Evolutionary conservation across 2,329 filamentous ascomycete genomes (phyloP).

Genomic region (Fusarium stilboides): DNA sequence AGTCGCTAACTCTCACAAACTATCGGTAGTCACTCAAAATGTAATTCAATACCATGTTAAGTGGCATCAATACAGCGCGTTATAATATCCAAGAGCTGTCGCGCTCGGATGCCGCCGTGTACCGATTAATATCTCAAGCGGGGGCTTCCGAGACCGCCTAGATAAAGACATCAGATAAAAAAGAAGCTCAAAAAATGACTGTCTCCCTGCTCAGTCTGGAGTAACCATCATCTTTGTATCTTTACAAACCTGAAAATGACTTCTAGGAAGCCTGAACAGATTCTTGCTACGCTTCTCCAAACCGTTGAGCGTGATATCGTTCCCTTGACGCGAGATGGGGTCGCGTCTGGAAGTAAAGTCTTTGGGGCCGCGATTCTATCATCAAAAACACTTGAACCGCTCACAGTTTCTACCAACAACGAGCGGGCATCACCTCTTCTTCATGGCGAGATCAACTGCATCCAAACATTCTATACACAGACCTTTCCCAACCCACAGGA

Average conservation of each 20-base stretch:
- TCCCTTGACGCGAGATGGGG: constrained; percentile 65
- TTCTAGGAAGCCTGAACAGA: constrained; percentile 22
- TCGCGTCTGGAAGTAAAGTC: constrained; percentile 68
- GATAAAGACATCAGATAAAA: constrained; percentile 18
- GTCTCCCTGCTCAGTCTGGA: too few species aligned
- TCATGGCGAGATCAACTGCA: constrained; percentile 74
- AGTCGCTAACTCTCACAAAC: too few species aligned
- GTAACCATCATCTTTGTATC: accelerated
- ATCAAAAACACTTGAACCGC: constrained; percentile 57
- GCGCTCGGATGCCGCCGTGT: constrained; percentile 15
- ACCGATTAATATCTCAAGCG: constrained; percentile 15
- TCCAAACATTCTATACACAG: constrained; percentile 68
- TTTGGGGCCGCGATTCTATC: constrained; percentile 71
- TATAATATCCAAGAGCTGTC: too few species aligned
- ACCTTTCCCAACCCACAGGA: constrained; percentile 53
- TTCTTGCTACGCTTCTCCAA: constrained; percentile 60
- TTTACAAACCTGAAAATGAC: constrained; percentile 3
- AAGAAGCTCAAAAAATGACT: neutral
- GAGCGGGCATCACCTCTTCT: constrained; percentile 68
- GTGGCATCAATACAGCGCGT: too few species aligned
- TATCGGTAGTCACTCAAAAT: too few species aligned
- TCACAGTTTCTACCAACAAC: constrained; percentile 70
- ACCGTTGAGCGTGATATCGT: constrained; percentile 64
- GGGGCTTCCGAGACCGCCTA: neutral
- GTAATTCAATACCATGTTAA: too few species aligned